Conservation (phyloP, 306 rosid genomes). For the Dalbergia oliveri region DNA sequence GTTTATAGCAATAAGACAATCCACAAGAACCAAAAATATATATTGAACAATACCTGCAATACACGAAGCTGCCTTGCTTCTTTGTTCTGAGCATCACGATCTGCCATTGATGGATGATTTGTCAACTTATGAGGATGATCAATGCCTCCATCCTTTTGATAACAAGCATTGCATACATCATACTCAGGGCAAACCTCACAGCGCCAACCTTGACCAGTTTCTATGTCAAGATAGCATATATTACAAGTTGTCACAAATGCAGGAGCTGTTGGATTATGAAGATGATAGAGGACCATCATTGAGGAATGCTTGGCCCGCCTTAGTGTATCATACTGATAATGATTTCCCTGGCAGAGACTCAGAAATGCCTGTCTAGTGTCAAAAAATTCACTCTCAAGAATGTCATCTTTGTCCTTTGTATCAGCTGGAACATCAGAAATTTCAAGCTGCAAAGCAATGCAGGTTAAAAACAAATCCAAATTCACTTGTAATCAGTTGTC, state of each 20-base stretch:
- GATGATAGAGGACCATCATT: conserved; percentile 99
- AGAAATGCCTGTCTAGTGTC: conserved; percentile 99
- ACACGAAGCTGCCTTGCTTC: conserved; percentile 95
- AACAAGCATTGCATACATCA: conserved; percentile 92
- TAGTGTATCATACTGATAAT: conserved; percentile 96
- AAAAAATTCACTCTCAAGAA: conserved; percentile 98
- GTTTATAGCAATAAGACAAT: conserved; percentile 1
- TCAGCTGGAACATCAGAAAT: conserved; percentile 75
- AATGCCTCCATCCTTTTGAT: conserved; percentile 83
- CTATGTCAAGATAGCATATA: conserved; percentile 85
- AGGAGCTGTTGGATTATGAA: conserved; percentile 98
- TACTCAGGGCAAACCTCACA: conserved; percentile 97
- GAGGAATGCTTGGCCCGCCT: conserved; percentile 99
- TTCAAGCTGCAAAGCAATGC: conserved; percentile 65
- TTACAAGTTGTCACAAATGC: conserved; percentile 87
- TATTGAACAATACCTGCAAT: conserved; percentile 64
- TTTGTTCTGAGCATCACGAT: conserved; percentile 96
- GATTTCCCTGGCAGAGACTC: conserved; percentile 99
- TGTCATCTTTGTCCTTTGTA: conserved; percentile 96
- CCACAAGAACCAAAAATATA: conserved; percentile 18
- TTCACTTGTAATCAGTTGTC: conserved; percentile 3
- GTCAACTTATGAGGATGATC: conserved; percentile 96
- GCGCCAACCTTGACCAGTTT: conserved; percentile 99
- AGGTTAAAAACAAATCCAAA: neutral
- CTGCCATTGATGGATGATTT: conserved; percentile 91